These are phyloP conservation scores for Myxozyma nipponensis DNA, from an alignment of 805 yeast species.

Conservation along the genomic window DNA sequence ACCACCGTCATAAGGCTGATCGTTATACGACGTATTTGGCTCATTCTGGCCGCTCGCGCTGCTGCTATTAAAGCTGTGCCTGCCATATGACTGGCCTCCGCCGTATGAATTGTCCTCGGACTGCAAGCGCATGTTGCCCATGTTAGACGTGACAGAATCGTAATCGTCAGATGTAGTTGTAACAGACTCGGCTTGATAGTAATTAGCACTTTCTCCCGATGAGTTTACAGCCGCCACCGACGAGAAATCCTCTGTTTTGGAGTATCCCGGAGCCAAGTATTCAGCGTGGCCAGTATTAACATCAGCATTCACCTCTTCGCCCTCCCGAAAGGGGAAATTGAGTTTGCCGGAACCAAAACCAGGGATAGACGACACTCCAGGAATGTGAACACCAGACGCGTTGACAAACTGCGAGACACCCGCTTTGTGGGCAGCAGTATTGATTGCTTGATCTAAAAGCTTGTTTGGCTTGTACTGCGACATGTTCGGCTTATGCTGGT, in stretches of 20 bases:
- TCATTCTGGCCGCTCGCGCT: too few species aligned
- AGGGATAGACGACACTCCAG: not conserved
- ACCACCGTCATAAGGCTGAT: not conserved
- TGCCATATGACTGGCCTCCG: too few species aligned
- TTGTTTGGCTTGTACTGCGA: not conserved
- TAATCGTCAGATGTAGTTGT: not conserved
- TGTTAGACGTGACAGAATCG: not conserved
- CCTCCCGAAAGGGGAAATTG: slow-evolving; percentile 3
- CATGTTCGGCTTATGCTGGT: not conserved
- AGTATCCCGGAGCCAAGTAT: not conserved
- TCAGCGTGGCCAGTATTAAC: not conserved
- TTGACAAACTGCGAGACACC: slow-evolving; percentile 6
- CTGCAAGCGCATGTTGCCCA: not conserved
- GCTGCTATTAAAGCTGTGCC: too few species aligned
- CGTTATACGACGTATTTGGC: not conserved
- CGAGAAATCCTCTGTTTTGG: not conserved
- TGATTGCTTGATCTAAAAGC: not conserved
- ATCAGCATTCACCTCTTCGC: not conserved
- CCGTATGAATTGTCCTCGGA: too few species aligned
- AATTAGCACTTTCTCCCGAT: not conserved
- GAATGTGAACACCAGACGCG: not conserved
- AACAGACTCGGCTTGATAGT: not conserved
- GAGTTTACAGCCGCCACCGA: not conserved
- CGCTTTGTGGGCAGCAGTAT: slow-evolving; percentile 2
- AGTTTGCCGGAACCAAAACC: not conserved